Percentiles rank a stretch among this genome's conserved stretches.
Evolutionary conservation across 305 asterid genomes (phyloP).

Genomic region (Fraxinus xanthoxyloides): DNA sequence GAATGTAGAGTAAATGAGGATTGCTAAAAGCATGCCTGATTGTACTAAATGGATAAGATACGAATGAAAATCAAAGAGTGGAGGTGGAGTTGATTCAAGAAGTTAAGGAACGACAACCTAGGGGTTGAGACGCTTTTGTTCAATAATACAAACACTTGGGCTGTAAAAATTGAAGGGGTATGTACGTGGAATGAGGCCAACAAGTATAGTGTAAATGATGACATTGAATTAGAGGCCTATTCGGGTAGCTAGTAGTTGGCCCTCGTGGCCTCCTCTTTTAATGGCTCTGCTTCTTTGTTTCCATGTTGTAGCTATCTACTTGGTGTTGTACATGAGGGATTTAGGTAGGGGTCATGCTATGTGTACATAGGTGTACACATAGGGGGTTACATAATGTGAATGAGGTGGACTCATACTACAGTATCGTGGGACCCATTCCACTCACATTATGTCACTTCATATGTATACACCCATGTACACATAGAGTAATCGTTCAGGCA

Average conservation of each 20-base stretch:
- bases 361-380: no score
- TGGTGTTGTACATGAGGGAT: background rate
- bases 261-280: background rate
- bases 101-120: background rate
- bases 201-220: background rate
- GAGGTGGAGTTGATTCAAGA: background rate
- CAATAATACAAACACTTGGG: background rate
- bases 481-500: no score
- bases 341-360: no score
- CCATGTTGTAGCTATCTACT: background rate
- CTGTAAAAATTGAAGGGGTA: background rate
- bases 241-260: background rate
- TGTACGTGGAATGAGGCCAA: background rate
- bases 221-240: background rate
- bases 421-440: no score
- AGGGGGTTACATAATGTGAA: no score
- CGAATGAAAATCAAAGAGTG: background rate
- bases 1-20: background rate
- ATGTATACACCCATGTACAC: no score
- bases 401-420: no score
- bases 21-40: background rate
- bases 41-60: background rate
- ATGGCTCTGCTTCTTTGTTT: background rate
- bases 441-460: no score
- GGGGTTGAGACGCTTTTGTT: background rate